phyloP scores from a whole-genome alignment of 163 green algal genomes.

The Scenedesmus sp. region DNA sequence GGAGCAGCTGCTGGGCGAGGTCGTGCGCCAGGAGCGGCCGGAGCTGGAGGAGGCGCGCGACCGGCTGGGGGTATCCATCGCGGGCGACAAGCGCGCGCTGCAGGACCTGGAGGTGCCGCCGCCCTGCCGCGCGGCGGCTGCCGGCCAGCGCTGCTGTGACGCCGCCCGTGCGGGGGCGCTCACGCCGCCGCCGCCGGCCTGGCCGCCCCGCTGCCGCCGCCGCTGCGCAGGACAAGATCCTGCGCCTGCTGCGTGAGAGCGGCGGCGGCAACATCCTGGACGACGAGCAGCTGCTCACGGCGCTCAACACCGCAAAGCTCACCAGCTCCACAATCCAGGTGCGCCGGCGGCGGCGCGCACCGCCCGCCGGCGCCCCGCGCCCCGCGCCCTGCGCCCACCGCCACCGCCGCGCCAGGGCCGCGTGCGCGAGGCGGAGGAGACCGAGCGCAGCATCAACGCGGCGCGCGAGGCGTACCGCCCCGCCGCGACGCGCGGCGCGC shows the following conservation, averaged over 20 bases:
- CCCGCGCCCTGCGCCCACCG: too few relatives aligned
- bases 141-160: background rate
- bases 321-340: slow-evolving; percentile 78
- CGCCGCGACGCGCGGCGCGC: slow-evolving; percentile 68
- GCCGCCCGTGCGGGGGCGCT: background rate
- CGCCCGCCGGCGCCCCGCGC: too few relatives aligned
- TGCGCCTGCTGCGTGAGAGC: slow-evolving; percentile 83
- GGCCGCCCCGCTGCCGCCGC: background rate
- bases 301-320: slow-evolving; percentile 84
- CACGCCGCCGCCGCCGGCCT: too few relatives aligned
- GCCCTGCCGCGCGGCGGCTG: background rate
- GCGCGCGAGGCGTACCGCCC: slow-evolving; percentile 79
- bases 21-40: slow-evolving; percentile 81
- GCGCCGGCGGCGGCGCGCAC: slow-evolving; percentile 29
- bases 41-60: slow-evolving; percentile 88
- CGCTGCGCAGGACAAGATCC: slow-evolving; percentile 81
- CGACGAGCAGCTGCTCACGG: slow-evolving; percentile 86
- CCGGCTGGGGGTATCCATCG: slow-evolving; percentile 82
- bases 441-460: slow-evolving; percentile 81
- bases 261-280: slow-evolving; percentile 88
- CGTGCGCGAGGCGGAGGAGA: slow-evolving; percentile 84
- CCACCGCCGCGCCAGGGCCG: too few relatives aligned
- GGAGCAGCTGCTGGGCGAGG: slow-evolving; percentile 83
- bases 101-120: slow-evolving; percentile 32
- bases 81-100: slow-evolving; percentile 38